Conservation (phyloP, 2,329 filamentous ascomycete species). For the Cladosporium sp. region DNA sequence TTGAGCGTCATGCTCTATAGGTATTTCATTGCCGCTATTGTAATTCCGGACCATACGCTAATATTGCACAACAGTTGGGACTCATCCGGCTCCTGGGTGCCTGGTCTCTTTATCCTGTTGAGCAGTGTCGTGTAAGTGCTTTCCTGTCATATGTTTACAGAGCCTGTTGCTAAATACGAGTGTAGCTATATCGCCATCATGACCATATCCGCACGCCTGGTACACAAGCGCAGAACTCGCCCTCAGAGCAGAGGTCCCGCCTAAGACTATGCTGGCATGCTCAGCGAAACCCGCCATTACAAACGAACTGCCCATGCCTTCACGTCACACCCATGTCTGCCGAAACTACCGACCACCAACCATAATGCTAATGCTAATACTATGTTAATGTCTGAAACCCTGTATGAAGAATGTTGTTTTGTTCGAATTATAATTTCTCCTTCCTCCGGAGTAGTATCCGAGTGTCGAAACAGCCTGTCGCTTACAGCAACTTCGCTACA, state of each 20-base stretch:
- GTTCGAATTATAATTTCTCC: not conserved
- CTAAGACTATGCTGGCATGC: not conserved
- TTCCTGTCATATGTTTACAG: not conserved
- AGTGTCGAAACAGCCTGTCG: too few relatives aligned
- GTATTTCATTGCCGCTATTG: not conserved
- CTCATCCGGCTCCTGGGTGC: not conserved
- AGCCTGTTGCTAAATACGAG: not conserved
- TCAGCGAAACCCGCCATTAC: not conserved
- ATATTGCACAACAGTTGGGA: not conserved
- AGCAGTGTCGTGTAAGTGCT: not conserved
- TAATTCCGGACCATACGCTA: not conserved
- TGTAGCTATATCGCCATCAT: conserved; percentile 8
- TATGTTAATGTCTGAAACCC: not conserved
- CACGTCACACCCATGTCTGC: not conserved
- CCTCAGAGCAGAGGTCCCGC: not conserved
- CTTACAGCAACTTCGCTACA: too few relatives aligned
- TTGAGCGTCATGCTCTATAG: not conserved
- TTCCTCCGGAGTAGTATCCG: too few relatives aligned
- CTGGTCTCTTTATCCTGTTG: not conserved
- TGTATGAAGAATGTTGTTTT: not conserved
- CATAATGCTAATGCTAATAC: not conserved
- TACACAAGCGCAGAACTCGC: conserved; percentile 5
- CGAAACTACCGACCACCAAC: not conserved
- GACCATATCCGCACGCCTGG: not conserved
- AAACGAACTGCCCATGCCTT: not conserved